phyloP scores from a whole-genome alignment of 495 filamentous ascomycete species.

The Hypoxylon subgilvum region DNA sequence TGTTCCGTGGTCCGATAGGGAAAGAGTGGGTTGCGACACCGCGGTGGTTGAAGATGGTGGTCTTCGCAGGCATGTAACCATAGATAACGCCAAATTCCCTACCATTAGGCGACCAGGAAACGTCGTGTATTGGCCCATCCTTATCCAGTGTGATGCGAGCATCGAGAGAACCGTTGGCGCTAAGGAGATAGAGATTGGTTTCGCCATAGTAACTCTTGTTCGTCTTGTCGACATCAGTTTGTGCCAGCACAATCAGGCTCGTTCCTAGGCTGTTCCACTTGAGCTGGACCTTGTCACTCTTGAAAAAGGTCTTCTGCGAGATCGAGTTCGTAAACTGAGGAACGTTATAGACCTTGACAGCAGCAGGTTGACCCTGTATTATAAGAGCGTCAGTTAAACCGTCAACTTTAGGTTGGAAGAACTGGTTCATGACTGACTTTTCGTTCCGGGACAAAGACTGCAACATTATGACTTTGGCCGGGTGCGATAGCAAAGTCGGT shows the following conservation, averaged over 20 bases:
- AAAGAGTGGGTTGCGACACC: conserved; percentile 82
- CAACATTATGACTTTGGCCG: conserved; percentile 85
- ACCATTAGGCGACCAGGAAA: conserved; percentile 95
- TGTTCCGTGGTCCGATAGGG: conserved; percentile 86
- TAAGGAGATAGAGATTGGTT: conserved; percentile 94
- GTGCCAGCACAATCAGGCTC: conserved; percentile 89
- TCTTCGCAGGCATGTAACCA: conserved; percentile 97
- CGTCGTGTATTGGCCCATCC: conserved; percentile 97
- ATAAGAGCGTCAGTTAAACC: conserved; percentile 18
- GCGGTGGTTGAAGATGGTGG: conserved; percentile 90
- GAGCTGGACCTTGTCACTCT: conserved; percentile 96
- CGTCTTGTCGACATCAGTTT: conserved; percentile 96
- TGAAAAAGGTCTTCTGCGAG: conserved; percentile 98
- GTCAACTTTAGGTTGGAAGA: background rate
- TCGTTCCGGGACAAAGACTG: conserved; percentile 91
- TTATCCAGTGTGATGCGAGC: conserved; percentile 92
- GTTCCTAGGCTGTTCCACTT: conserved; percentile 96
- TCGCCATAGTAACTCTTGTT: conserved; percentile 99
- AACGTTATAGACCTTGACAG: conserved; percentile 92
- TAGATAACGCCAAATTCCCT: conserved; percentile 97
- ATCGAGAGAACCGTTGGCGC: conserved; percentile 88
- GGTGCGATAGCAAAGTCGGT: conserved; percentile 87
- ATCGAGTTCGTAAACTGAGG: conserved; percentile 79
- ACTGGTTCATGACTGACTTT: conserved; percentile 65
- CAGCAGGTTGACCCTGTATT: conserved; percentile 80